Evolutionary conservation across 139 green algal species (phyloP).

Genomic region (Haematococcus lacustris): DNA sequence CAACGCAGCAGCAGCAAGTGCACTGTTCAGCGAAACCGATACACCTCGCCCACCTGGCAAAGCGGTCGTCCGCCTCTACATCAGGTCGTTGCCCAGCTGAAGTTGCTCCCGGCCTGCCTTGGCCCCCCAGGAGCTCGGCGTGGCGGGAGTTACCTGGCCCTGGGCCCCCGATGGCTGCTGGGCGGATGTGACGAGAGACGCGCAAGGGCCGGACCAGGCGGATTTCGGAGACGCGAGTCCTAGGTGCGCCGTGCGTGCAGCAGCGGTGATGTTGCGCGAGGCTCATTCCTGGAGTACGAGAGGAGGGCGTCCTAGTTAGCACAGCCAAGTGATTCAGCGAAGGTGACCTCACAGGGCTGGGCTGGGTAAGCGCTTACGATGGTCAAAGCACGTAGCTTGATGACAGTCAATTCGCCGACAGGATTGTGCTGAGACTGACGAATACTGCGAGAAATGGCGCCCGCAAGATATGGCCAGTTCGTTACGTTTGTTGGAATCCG

Average conservation of each 20-base stretch:
- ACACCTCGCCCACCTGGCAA: not conserved
- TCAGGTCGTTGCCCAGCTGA: not conserved
- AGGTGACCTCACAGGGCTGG: too few species aligned
- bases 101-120: not conserved
- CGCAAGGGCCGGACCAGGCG: not conserved
- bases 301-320: too few species aligned
- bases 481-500: not conserved
- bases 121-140: not conserved
- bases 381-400: too few species aligned
- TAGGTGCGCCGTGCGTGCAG: too few species aligned
- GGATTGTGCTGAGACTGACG: too few species aligned
- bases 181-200: not conserved
- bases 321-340: too few species aligned
- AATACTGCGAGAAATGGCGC: not conserved
- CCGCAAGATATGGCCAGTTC: not conserved
- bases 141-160: not conserved
- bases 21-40: not conserved
- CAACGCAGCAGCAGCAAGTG: not conserved
- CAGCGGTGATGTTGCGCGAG: too few species aligned
- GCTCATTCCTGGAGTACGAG: too few species aligned
- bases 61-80: not conserved
- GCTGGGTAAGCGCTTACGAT: too few species aligned
- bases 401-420: not conserved
- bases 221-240: not conserved
- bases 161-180: not conserved